phyloP scores from a whole-genome alignment of 2,329 filamentous ascomycete species.

The Bipolaris bicolor region DNA sequence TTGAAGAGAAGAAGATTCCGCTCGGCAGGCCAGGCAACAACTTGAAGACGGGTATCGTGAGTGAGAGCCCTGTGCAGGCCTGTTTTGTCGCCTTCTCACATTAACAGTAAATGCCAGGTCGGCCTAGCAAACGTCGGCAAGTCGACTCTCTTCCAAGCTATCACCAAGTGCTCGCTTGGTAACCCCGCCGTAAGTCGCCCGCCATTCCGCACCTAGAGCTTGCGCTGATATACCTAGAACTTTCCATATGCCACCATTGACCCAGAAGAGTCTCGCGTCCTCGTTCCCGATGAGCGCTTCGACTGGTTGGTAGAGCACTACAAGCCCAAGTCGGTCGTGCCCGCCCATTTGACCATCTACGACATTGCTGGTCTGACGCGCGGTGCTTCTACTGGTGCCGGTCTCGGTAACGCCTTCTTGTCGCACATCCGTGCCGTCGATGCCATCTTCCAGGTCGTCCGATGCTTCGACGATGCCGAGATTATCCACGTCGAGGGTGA shows the following conservation, averaged over 20 bases:
- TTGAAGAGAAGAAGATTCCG: constrained; percentile 93
- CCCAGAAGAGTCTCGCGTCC: constrained; percentile 95
- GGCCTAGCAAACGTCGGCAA: constrained; percentile 99
- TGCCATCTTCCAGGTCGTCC: constrained; percentile 96
- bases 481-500: constrained; percentile 99
- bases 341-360: constrained; percentile 96
- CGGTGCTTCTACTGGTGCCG: constrained; percentile 94
- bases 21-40: constrained; percentile 96
- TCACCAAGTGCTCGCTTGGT: constrained; percentile 95
- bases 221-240: constrained; percentile 65
- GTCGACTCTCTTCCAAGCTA: constrained; percentile 98
- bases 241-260: constrained; percentile 99
- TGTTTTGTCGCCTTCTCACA: constrained; percentile 44
- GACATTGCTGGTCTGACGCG: constrained; percentile 97
- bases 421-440: constrained; percentile 98
- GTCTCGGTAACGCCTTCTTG: constrained; percentile 96
- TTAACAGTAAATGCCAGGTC: constrained; percentile 69
- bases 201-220: neutral
- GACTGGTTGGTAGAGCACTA: constrained; percentile 97
- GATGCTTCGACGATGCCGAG: constrained; percentile 98
- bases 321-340: constrained; percentile 96
- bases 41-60: constrained; percentile 96
- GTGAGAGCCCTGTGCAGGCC: constrained; percentile 62
- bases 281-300: constrained; percentile 94
- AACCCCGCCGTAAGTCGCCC: constrained; percentile 82